Conservation (phyloP, 2,329 filamentous ascomycete species). For the Diplodia mutila region DNA sequence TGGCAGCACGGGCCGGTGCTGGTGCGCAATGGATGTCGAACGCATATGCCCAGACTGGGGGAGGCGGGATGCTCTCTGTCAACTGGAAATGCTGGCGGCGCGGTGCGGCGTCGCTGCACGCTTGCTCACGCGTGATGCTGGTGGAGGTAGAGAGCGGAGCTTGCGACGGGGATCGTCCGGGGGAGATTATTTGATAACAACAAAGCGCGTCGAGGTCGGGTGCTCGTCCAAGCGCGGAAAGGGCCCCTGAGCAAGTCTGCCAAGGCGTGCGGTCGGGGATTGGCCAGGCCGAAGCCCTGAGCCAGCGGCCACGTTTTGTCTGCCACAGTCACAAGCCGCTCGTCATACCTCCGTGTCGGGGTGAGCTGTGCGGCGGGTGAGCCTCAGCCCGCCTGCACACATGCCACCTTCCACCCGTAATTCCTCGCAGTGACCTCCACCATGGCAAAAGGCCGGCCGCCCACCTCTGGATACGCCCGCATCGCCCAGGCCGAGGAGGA, state of each 20-base stretch:
- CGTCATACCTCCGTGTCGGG: constrained; percentile 23
- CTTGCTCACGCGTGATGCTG: not conserved
- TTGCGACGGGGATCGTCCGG: constrained; percentile 8
- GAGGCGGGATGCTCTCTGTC: constrained; percentile 3
- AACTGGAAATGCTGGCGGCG: not conserved
- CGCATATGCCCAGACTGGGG: not conserved
- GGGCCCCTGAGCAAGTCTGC: not conserved
- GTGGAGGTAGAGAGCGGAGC: constrained; percentile 1
- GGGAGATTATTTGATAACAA: constrained; percentile 17
- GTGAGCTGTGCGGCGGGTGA: constrained; percentile 2
- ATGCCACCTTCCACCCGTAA: constrained; percentile 6
- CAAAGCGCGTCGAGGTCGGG: not conserved
- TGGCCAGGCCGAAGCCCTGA: constrained; percentile 2
- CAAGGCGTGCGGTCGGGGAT: constrained; percentile 7
- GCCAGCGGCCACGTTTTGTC: constrained; percentile 9
- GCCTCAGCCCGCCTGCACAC: constrained; percentile 14
- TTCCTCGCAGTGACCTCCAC: constrained; percentile 20
- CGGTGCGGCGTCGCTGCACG: constrained; percentile 7
- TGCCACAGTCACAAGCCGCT: not conserved
- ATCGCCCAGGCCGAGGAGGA: constrained; percentile 59
- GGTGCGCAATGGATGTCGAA: not conserved
- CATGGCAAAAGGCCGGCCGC: constrained; percentile 42
- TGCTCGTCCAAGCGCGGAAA: not conserved
- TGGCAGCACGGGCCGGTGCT: not conserved
- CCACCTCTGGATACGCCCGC: constrained; percentile 55